Evolutionary conservation across 2,329 filamentous ascomycete species (phyloP).

Genomic region (Parastagonospora avenae): DNA sequence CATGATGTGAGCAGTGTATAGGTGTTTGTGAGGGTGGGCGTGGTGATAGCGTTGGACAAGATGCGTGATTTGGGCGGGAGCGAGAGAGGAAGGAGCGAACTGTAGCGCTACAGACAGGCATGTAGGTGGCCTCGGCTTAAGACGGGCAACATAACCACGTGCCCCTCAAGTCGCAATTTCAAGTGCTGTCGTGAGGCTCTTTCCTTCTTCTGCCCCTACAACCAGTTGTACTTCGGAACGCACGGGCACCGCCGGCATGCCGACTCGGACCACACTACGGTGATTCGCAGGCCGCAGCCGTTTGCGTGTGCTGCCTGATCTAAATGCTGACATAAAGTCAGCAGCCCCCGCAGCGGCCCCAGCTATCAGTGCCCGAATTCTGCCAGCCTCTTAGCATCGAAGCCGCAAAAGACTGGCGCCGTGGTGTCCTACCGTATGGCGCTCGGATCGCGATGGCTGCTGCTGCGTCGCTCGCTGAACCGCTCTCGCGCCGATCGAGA

Average conservation of each 20-base stretch:
- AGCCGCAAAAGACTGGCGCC: background rate
- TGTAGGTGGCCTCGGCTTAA: no score
- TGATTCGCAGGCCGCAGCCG: slow-evolving; percentile 17
- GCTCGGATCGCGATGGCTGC: no score
- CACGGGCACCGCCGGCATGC: slow-evolving; percentile 19
- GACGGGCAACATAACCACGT: background rate
- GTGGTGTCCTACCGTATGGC: background rate
- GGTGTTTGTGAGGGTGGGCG: background rate
- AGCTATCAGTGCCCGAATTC: background rate
- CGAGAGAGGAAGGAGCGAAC: no score
- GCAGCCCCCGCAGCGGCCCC: background rate
- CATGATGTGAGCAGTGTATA: background rate
- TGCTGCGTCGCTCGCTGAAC: slow-evolving; percentile 5
- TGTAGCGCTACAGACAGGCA: no score
- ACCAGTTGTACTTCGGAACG: slow-evolving; percentile 16
- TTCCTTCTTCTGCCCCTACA: background rate
- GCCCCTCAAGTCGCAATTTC: background rate
- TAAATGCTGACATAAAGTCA: slow-evolving; percentile 9
- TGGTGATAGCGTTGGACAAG: background rate
- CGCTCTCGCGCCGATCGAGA: slow-evolving; percentile 19
- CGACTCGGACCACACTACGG: slow-evolving; percentile 7
- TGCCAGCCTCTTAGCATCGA: slow-evolving; percentile 2
- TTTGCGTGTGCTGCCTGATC: slow-evolving; percentile 19
- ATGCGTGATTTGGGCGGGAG: no score
- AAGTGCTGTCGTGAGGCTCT: background rate